Percentiles rank a stretch among this genome's conserved stretches.
phyloP scores from a whole-genome alignment of 2,329 filamentous ascomycete species.

The Clonostachys chloroleuca region DNA sequence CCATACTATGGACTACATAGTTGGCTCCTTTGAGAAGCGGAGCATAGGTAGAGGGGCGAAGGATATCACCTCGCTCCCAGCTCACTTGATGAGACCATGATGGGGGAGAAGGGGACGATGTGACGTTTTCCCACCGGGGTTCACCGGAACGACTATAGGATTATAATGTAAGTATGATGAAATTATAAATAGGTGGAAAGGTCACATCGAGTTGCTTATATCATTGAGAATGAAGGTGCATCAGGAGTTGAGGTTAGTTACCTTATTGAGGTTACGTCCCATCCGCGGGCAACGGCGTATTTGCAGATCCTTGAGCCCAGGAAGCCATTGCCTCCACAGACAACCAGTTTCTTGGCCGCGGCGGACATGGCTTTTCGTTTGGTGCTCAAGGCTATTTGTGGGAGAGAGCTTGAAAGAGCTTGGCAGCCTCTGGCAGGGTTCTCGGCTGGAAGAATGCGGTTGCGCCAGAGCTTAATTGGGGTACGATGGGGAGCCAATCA shows the following conservation, averaged over 20 bases:
- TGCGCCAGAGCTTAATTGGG: background rate
- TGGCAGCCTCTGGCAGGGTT: background rate
- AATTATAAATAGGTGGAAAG: background rate
- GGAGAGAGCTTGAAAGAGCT: background rate
- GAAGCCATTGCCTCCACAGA: conserved; percentile 93
- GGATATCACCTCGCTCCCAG: conserved; percentile 86
- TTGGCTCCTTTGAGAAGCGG: conserved; percentile 71
- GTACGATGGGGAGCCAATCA: too few species aligned
- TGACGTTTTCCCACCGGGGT: conserved; percentile 77
- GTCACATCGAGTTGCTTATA: background rate
- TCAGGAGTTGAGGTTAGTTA: conserved; percentile 26
- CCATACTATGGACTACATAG: conserved; percentile 91
- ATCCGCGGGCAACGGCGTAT: conserved; percentile 77
- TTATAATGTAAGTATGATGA: conserved; percentile 9
- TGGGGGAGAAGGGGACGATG: conserved; percentile 66
- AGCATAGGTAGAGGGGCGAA: conserved; percentile 76
- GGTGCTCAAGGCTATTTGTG: background rate
- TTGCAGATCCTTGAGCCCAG: conserved; percentile 87
- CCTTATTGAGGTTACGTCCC: conserved; percentile 93
- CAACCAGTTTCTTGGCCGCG: conserved; percentile 73
- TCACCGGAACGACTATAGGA: conserved; percentile 75
- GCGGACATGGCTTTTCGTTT: conserved; percentile 38
- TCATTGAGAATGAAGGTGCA: background rate
- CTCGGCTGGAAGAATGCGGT: background rate
- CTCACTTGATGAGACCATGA: conserved; percentile 77